Evolutionary conservation across 768 basidiomycete genomes (phyloP).

Genomic region (Tulasnella sp.): DNA sequence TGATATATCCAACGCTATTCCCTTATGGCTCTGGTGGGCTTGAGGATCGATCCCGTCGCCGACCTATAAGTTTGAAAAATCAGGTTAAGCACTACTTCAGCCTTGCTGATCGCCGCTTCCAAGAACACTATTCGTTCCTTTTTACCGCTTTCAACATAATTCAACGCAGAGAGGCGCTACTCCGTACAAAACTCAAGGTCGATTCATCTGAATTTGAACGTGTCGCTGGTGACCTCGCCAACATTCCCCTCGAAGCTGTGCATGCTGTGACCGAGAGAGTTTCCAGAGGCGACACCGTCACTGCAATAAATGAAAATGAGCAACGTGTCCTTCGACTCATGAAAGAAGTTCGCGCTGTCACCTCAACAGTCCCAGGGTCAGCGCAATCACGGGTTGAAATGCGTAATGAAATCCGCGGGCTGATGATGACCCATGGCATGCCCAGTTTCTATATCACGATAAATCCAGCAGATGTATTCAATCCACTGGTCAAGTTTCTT

Average conservation of each 20-base stretch:
- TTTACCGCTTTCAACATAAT: conserved; percentile 34
- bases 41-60: conserved; percentile 6
- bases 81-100: conserved; percentile 27
- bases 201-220: conserved; percentile 10
- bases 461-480: conserved; percentile 32
- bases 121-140: conserved; percentile 27
- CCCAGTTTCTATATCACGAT: conserved; percentile 34
- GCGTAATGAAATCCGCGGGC: conserved; percentile 31
- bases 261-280: conserved; percentile 29
- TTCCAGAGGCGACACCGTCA: neutral
- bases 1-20: conserved; percentile 34
- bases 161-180: conserved; percentile 25
- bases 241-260: conserved; percentile 25
- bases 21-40: conserved; percentile 34
- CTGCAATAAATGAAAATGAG: conserved; percentile 1
- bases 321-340: conserved; percentile 27
- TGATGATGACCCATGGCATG: conserved; percentile 27
- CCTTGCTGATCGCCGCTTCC: conserved; percentile 32
- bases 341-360: conserved; percentile 31
- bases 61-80: conserved; percentile 12
- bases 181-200: conserved; percentile 28
- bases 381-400: conserved; percentile 22
- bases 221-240: conserved; percentile 19
- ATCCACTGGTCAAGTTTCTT: conserved; percentile 31
- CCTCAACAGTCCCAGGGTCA: conserved; percentile 30